Evolutionary conservation across 2,329 filamentous ascomycete genomes (phyloP), one percentile per base, ranked within the genome.

Genomic region (Gnomoniopsis sp.): DNA sequence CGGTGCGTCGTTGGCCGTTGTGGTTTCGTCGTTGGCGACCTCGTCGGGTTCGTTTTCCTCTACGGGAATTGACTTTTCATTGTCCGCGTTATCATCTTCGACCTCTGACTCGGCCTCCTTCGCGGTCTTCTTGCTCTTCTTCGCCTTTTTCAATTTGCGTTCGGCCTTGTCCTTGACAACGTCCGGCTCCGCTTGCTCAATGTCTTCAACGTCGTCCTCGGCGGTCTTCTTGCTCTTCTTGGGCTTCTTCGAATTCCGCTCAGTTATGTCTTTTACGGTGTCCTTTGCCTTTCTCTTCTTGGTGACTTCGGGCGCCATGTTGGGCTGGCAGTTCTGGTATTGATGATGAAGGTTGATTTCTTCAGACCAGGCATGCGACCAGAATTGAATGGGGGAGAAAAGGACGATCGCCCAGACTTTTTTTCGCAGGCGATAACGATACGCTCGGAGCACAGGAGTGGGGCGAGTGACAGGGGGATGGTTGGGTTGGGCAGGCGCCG

Each of bases 201-300:
- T 50, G 14, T 60, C 57, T 21, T 43, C 57, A 6, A 63, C 59
- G 33, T 60, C 62, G 19, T 60, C 60, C 23, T 55, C 54, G 23
- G 52, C 53, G 47, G 50, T 33, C 53, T 53, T 21, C 23, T 43
- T 44, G 49, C 26, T 47, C 55, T 58, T 53, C 55, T 53, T 58
- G 3, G 33, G 17, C 55, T 58, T 58, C 21, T 58, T 58, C 2
- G 49, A 48, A 7, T 19, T 14, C n/a, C 41, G 53, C 14, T 51
- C 46, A 19, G 56, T 64, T 11, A 58, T 61, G 21, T 61, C 60
- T 57, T 65, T 71, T 49, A 61, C 65, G 44, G 61, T 50, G 34
- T 72, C 71, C 64, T 71, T 71, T 50, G 71, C 60, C 62, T 74
- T 74, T 38, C 72, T 67, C 68, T 74, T 74, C 57, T 72, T 73